Evolutionary conservation across 805 yeast genomes (phyloP).

Genomic region (Candida pseudoglaebosa): DNA sequence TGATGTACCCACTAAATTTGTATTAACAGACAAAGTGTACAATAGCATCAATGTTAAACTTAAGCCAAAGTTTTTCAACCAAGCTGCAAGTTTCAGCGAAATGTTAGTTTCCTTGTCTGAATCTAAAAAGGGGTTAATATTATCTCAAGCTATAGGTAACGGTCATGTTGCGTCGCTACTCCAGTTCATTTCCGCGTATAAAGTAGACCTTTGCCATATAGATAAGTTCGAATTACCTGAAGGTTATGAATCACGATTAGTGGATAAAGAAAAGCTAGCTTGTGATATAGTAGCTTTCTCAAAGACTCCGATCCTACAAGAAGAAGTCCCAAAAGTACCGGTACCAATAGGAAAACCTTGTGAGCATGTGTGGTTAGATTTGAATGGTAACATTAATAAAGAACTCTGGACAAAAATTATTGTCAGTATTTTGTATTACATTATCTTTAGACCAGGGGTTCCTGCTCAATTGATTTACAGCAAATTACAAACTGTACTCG

Average conservation of each 20-base stretch:
- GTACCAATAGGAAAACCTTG: constrained; percentile 62
- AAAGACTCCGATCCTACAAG: constrained; percentile 14
- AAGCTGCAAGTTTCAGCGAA: constrained; percentile 45
- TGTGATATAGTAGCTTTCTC: constrained; percentile 51
- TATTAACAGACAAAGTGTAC: constrained; percentile 51
- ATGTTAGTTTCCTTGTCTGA: constrained; percentile 38
- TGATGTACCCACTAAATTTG: constrained; percentile 43
- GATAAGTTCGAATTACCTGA: constrained; percentile 51
- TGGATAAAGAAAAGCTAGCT: constrained; percentile 63
- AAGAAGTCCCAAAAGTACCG: constrained; percentile 21
- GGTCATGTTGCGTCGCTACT: constrained; percentile 61
- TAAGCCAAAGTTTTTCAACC: constrained; percentile 31
- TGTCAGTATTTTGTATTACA: constrained; percentile 36
- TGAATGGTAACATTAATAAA: constrained; percentile 55
- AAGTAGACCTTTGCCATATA: constrained; percentile 45
- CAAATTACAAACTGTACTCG: constrained; percentile 27
- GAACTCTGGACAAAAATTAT: constrained; percentile 59
- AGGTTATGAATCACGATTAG: constrained; percentile 72
- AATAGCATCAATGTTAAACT: constrained; percentile 11
- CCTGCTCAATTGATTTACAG: constrained; percentile 17
- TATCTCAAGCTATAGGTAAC: constrained; percentile 55
- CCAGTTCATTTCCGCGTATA: constrained; percentile 45
- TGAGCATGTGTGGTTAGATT: constrained; percentile 68
- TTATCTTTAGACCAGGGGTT: constrained; percentile 37
- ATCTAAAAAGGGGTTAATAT: constrained; percentile 49